These are phyloP conservation scores for Melastoma candidum DNA, from an alignment of 441 rosid genomes.

Conservation along the genomic window DNA sequence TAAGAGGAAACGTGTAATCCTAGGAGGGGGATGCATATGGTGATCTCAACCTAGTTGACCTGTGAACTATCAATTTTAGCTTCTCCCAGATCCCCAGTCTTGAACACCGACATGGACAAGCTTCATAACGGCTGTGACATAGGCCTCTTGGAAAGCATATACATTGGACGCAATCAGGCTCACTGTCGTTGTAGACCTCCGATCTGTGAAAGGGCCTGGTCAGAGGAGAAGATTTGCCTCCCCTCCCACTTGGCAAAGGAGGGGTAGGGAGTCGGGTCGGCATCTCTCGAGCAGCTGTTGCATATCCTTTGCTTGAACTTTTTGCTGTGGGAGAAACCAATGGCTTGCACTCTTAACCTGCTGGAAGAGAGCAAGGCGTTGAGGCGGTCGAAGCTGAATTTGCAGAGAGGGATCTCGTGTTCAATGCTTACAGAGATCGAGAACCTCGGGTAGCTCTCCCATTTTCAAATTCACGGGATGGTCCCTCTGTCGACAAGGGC, in stretches of 20 bases:
- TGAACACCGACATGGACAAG: conserved; percentile 45
- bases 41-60: conserved; percentile 11
- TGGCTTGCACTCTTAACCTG: conserved; percentile 33
- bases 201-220: conserved; percentile 42
- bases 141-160: conserved; percentile 37
- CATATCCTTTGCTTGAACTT: conserved; percentile 39
- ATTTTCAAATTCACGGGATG: conserved; percentile 44
- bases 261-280: conserved; percentile 40
- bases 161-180: conserved; percentile 38
- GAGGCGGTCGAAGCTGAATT: conserved; percentile 38
- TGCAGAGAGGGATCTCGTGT: conserved; percentile 37
- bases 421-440: conserved; percentile 43
- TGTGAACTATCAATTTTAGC: conserved; percentile 40
- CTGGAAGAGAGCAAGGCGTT: conserved; percentile 41
- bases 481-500: conserved; percentile 45
- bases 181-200: conserved; percentile 36
- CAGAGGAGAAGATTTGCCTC: conserved; percentile 45
- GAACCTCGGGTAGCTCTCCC: conserved; percentile 49
- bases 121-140: conserved; percentile 38
- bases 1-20: neutral
- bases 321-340: conserved; percentile 54
- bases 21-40: too few species aligned
- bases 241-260: conserved; percentile 38
- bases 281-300: conserved; percentile 27
- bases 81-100: conserved; percentile 48